Evolutionary conservation across 192 early-diverging fungal genomes (phyloP).

Genomic region (Coemansia sp.): DNA sequence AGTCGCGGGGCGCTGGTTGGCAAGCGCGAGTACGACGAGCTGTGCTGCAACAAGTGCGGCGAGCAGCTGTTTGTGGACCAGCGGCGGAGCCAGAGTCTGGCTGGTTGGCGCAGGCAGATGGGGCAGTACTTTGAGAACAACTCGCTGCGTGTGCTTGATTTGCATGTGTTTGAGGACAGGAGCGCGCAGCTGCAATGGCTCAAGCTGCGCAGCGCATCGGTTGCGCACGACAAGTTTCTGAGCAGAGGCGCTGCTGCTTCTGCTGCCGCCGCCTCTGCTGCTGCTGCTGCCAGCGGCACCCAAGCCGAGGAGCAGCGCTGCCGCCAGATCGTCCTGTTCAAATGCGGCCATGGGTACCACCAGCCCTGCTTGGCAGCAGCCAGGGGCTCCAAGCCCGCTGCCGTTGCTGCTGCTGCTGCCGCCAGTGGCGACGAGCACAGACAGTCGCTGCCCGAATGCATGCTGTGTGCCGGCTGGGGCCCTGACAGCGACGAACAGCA

Average conservation of each 20-base stretch:
- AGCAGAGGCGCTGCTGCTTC: constrained; percentile 7
- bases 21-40: constrained; percentile 5
- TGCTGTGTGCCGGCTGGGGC: constrained; percentile 19
- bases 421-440: constrained; percentile 1
- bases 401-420: not conserved
- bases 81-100: constrained; percentile 39
- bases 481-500: not conserved
- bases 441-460: constrained; percentile 19
- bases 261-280: not conserved
- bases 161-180: constrained; percentile 56
- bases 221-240: constrained; percentile 23
- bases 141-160: constrained; percentile 42
- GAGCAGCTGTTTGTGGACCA: constrained; percentile 37
- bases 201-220: constrained; percentile 46
- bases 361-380: constrained; percentile 22
- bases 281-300: constrained; percentile 8
- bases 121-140: constrained; percentile 44
- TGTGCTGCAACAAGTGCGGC: constrained; percentile 31
- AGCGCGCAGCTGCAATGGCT: constrained; percentile 55
- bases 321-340: constrained; percentile 41
- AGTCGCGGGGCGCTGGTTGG: not conserved
- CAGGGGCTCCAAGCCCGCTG: not conserved
- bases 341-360: constrained; percentile 50
- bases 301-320: not conserved
- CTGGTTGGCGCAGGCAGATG: constrained; percentile 31